Conservation (phyloP, 2,329 filamentous ascomycete species). For the Xylaria sp. region DNA sequence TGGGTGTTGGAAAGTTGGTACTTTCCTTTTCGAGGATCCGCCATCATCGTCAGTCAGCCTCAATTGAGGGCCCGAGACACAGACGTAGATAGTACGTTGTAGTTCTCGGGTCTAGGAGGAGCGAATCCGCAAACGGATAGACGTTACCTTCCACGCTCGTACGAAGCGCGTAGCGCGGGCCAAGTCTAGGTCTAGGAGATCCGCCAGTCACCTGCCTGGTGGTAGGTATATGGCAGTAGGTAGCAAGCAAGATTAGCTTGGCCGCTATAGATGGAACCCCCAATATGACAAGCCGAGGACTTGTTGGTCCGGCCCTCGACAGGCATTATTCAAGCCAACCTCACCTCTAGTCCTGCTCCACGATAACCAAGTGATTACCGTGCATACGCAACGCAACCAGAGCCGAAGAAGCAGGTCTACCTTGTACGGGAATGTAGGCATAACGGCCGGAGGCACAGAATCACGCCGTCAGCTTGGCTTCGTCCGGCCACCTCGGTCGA, state of each 20-base stretch:
- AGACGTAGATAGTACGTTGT: slow-evolving; percentile 20
- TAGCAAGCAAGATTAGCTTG: slow-evolving; percentile 1
- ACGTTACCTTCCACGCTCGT: slow-evolving; percentile 3
- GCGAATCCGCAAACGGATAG: slow-evolving; percentile 12
- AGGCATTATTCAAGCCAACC: slow-evolving; percentile 7
- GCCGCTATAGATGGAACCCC: slow-evolving; percentile 2
- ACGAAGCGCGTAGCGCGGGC: slow-evolving; percentile 19
- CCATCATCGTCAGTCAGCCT: slow-evolving; percentile 27
- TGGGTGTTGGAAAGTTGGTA: slow-evolving; percentile 15
- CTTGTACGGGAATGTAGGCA: slow-evolving; percentile 11
- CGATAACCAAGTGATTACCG: slow-evolving; percentile 23
- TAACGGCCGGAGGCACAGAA: slow-evolving; percentile 17
- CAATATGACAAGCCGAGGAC: slow-evolving; percentile 3
- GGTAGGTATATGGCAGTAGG: no score
- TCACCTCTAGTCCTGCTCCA: slow-evolving; percentile 22
- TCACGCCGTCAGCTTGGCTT: slow-evolving; percentile 27
- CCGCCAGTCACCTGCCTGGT: slow-evolving; percentile 8
- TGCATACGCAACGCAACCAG: slow-evolving; percentile 24
- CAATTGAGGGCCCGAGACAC: slow-evolving; percentile 16
- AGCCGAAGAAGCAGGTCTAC: neutral
- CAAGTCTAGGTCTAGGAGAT: slow-evolving; percentile 6
- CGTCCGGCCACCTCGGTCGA: slow-evolving; percentile 18
- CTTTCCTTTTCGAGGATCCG: slow-evolving; percentile 25
- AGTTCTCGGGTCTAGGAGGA: slow-evolving; percentile 14
- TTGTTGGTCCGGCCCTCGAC: neutral